These are phyloP conservation scores for Solanum hybrid DNA, from an alignment of 305 asterid species.

Conservation along the genomic window DNA sequence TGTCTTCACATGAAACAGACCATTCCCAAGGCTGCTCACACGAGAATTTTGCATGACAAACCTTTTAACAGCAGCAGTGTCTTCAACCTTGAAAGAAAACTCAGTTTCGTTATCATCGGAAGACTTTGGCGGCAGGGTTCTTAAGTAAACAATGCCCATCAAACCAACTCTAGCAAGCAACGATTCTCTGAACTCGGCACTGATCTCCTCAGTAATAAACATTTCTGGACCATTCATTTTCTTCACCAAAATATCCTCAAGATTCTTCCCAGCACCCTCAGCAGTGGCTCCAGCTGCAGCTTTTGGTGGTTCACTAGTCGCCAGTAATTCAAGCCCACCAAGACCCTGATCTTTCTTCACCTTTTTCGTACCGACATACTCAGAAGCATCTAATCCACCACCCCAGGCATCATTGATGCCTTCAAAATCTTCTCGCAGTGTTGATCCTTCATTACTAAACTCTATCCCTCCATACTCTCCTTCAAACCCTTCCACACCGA, in stretches of 20 bases:
- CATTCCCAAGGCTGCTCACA: constrained; percentile 70
- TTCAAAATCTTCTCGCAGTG: constrained; percentile 78
- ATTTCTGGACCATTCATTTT: constrained; percentile 87
- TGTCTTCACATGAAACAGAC: constrained; percentile 71
- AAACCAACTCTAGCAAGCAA: constrained; percentile 68
- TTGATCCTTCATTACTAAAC: constrained; percentile 62
- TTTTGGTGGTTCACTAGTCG: constrained; percentile 55
- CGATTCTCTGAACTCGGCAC: constrained; percentile 80
- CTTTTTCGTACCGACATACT: constrained; percentile 75
- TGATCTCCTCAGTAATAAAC: constrained; percentile 69
- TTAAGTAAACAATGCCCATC: constrained; percentile 58
- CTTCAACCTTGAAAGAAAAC: constrained; percentile 73
- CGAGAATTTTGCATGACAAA: constrained; percentile 59
- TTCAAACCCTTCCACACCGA: constrained; percentile 91
- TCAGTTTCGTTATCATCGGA: constrained; percentile 64
- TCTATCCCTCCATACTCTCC: constrained; percentile 93
- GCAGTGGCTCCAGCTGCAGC: constrained; percentile 27
- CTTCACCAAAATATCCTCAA: constrained; percentile 74
- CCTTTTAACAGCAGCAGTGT: constrained; percentile 55
- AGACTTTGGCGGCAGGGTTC: constrained; percentile 54
- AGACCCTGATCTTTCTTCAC: constrained; percentile 62
- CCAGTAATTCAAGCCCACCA: constrained; percentile 81
- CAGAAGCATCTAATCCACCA: constrained; percentile 91
- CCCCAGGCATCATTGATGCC: constrained; percentile 92
- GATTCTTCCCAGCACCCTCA: constrained; percentile 48